A percentile compares a stretch with the other conserved stretches of the same genome.
Evolutionary conservation across 108 stramenopile genomes (phyloP).

Genomic region (Asterionellopsis glacialis): DNA sequence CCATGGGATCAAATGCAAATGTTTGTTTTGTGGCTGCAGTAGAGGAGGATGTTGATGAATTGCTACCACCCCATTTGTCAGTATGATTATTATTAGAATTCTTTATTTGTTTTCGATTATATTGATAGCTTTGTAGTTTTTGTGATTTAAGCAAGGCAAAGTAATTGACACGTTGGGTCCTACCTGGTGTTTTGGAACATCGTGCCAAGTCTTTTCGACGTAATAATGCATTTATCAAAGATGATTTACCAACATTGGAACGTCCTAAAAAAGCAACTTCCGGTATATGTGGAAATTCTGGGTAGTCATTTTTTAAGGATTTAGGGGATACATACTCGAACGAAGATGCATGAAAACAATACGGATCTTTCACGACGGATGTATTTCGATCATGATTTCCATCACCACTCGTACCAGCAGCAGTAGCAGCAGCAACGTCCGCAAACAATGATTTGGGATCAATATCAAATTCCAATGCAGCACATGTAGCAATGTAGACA

Average conservation of each 20-base stretch:
- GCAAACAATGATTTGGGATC: constrained; percentile 11
- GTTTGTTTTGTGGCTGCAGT: neutral
- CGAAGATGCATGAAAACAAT: constrained; percentile 21
- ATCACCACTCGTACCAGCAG: neutral
- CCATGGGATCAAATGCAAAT: neutral
- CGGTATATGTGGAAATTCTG: constrained; percentile 36
- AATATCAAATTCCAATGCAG: constrained; percentile 1
- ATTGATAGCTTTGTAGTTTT: neutral
- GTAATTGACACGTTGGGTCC: constrained; percentile 90
- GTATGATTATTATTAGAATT: neutral
- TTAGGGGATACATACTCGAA: constrained; percentile 66
- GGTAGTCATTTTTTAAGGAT: constrained; percentile 42
- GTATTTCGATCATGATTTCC: constrained; percentile 4
- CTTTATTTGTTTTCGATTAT: neutral
- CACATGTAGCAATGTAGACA: constrained; percentile 32
- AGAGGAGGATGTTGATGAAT: neutral
- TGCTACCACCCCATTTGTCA: neutral
- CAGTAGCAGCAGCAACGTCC: neutral
- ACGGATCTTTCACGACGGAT: constrained; percentile 15
- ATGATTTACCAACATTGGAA: constrained; percentile 92
- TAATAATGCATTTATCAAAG: constrained; percentile 79
- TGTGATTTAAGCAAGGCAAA: constrained; percentile 58
- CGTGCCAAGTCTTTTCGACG: constrained; percentile 66
- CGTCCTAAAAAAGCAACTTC: constrained; percentile 93
- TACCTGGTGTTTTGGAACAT: constrained; percentile 80